Percentiles rank a stretch among this genome's conserved stretches.
Evolutionary conservation across 108 stramenopile genomes (phyloP).

Genomic region (Nannochloropsis gaditana): DNA sequence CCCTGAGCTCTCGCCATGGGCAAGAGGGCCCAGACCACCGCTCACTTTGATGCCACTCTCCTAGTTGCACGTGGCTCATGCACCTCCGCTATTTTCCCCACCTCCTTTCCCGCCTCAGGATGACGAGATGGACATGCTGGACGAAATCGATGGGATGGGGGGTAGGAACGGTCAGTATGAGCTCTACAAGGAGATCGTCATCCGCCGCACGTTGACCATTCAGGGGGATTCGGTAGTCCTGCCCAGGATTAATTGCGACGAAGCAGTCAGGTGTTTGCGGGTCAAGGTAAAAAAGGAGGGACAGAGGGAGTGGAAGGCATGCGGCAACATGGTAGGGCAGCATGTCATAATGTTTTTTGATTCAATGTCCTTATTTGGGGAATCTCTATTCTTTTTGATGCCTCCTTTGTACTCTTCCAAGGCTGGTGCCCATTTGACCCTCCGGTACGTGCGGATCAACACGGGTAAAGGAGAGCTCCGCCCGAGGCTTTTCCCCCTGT

Average conservation of each 20-base stretch:
- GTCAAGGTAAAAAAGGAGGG: neutral
- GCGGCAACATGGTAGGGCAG: no score
- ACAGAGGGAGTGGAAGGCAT: no score
- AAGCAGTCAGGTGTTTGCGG: neutral
- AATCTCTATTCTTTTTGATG: neutral
- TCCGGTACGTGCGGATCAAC: neutral
- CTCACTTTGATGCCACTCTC: no score
- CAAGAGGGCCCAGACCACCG: no score
- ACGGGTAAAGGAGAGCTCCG: neutral
- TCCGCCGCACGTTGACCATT: neutral
- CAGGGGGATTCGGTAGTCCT: neutral
- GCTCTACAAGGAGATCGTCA: neutral
- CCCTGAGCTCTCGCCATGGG: no score
- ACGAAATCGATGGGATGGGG: neutral
- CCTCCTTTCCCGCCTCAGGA: neutral
- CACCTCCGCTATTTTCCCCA: neutral
- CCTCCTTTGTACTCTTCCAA: neutral
- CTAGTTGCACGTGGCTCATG: no score
- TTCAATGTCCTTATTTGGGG: no score
- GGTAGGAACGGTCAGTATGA: neutral
- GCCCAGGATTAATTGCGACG: neutral
- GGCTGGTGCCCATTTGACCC: conserved; percentile 6
- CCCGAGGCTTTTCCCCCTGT: neutral
- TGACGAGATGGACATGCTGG: neutral
- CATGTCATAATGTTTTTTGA: no score